These are phyloP conservation scores for Selaginella moellendorffii DNA, from an alignment of 75 land plant genomes.

Conservation along the genomic window DNA sequence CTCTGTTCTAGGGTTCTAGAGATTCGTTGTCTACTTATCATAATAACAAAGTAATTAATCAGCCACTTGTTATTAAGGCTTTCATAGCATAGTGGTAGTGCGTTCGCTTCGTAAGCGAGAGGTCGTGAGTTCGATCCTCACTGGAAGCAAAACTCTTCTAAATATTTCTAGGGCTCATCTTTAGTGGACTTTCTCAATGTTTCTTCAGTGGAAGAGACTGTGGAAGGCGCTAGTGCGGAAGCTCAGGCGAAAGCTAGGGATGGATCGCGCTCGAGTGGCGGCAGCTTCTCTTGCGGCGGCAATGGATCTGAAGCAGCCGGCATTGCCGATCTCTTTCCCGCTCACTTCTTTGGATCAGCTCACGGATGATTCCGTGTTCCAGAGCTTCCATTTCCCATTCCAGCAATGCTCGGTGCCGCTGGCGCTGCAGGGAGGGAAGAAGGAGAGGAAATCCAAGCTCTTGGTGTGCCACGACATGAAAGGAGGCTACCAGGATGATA, in stretches of 20 bases:
- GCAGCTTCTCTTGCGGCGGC: too few species aligned
- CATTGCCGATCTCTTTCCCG: slow-evolving; percentile 49
- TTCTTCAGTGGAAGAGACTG: too few species aligned
- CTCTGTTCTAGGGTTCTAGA: too few species aligned
- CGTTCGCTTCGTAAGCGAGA: neutral
- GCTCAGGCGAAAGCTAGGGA: too few species aligned
- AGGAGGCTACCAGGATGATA: slow-evolving; percentile 72
- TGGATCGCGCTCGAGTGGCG: too few species aligned
- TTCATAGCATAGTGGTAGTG: neutral
- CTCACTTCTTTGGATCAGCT: slow-evolving; percentile 46
- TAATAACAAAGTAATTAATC: too few species aligned
- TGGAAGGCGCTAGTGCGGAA: too few species aligned
- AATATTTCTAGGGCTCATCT: too few species aligned
- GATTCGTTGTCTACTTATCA: too few species aligned
- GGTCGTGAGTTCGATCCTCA: slow-evolving; percentile 1
- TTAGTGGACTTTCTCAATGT: too few species aligned
- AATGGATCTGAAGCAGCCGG: slow-evolving; percentile 17
- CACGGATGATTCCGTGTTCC: slow-evolving; percentile 37
- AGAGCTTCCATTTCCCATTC: slow-evolving; percentile 55
- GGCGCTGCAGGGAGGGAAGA: neutral
- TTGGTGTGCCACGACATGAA: slow-evolving; percentile 85
- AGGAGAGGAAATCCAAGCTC: slow-evolving; percentile 30
- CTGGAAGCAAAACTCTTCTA: slow-evolving; percentile 6
- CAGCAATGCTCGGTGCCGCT: slow-evolving; percentile 39
- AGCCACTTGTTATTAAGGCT: too few species aligned